Conservation (phyloP, 768 basidiomycete genomes). For the Lentinula aciculospora region DNA sequence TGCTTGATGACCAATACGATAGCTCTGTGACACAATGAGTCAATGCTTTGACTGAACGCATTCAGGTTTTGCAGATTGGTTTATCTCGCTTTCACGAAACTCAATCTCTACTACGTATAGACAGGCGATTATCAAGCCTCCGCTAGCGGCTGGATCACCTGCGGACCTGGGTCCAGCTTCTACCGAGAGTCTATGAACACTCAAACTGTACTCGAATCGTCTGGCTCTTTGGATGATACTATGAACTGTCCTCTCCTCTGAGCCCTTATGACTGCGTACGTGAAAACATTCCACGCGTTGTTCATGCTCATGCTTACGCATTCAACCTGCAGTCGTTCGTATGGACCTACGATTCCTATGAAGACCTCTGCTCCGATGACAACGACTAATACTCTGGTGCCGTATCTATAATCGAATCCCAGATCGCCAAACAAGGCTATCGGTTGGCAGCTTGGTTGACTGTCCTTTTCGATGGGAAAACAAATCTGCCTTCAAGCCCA, state of each 20-base stretch:
- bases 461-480: constrained; percentile 36
- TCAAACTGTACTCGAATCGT: not conserved
- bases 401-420: constrained; percentile 34
- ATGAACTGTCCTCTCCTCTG: constrained; percentile 37
- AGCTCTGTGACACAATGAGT: not conserved
- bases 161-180: not conserved
- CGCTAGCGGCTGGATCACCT: not conserved
- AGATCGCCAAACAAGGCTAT: constrained; percentile 43
- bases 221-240: not conserved
- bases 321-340: constrained; percentile 27
- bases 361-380: constrained; percentile 39
- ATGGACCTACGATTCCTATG: constrained; percentile 30
- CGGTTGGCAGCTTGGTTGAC: constrained; percentile 47
- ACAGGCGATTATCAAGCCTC: not conserved
- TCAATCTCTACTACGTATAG: not conserved
- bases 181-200: not conserved
- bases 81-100: not conserved
- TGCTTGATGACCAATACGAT: not conserved
- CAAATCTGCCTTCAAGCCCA: not conserved
- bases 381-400: constrained; percentile 24
- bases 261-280: constrained; percentile 35
- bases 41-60: not conserved
- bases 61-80: not conserved
- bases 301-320: not conserved
- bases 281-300: not conserved